phyloP scores from a whole-genome alignment of 2,329 filamentous ascomycete genomes.

The Sporothrix pallida region DNA sequence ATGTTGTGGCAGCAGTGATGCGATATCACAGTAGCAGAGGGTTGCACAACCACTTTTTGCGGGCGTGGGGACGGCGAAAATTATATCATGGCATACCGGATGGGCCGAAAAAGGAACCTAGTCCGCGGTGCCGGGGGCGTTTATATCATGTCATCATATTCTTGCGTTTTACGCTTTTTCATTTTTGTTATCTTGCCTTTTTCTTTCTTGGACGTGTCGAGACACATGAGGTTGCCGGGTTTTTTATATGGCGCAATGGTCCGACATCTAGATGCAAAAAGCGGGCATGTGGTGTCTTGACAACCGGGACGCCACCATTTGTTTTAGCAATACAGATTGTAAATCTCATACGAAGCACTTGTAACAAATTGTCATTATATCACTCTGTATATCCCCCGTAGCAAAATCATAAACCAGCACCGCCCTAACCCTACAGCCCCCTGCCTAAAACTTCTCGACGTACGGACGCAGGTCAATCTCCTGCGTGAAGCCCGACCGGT shows the following conservation, averaged over 20 bases:
- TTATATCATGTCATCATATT: not conserved
- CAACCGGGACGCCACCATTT: not conserved
- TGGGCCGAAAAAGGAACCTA: not conserved
- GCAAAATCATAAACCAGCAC: not conserved
- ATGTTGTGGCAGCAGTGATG: slow-evolving; percentile 20
- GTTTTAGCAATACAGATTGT: not conserved
- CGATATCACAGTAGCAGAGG: not conserved
- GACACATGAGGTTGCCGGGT: not conserved
- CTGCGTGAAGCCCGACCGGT: slow-evolving; percentile 77
- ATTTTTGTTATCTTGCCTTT: no score
- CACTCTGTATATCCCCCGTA: not conserved
- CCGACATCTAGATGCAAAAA: slow-evolving; percentile 7
- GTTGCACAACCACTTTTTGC: not conserved
- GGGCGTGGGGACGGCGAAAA: not conserved
- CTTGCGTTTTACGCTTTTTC: not conserved
- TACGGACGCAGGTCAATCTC: slow-evolving; percentile 82
- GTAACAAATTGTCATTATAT: slow-evolving; percentile 1
- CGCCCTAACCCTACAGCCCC: not conserved
- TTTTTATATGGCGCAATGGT: slow-evolving; percentile 19
- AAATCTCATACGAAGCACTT: not conserved
- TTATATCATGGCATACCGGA: slow-evolving; percentile 16
- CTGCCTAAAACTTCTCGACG: slow-evolving; percentile 78
- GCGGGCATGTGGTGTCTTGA: not conserved
- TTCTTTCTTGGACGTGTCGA: not conserved
- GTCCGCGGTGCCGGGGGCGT: slow-evolving; percentile 23